Base-by-base conservation (phyloP, 306 rosid species). In the Trichosanthes truncata region DNA sequence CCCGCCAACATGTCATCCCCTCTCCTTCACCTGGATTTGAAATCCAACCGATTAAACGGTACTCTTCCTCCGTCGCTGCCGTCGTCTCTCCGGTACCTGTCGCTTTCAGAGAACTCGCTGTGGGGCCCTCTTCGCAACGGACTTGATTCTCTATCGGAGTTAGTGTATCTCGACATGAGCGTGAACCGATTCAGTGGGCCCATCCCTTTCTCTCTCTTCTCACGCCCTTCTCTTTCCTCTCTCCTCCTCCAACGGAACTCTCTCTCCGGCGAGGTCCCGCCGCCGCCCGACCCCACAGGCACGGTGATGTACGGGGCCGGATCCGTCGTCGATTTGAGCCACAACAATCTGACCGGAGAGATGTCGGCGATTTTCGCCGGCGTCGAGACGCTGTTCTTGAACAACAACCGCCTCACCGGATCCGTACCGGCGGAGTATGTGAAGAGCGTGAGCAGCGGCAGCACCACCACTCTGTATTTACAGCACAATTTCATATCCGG, bases 271-370 rank as follows among this genome's bases (percentile, higher is more conserved):
- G 76, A 85, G 84, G 82, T 92, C 84, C 90, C 51, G 4, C 40
- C 41, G 41, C 3, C 0, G 63, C 48, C 52, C 17, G 73, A 8
- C 43, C 77, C 80, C 55, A 45, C 13, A 12, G 12, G 9, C 10
- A 15, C 87, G 25, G 12, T 66, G 4, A 26, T 41, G 40, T 87
- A 84, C 84, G 92, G 86, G 2, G 78, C 75, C 45, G 93, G 93
- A 4, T 87, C 97, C 3, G 65, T 78, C 48, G 89, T 92, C 15
- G 97, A 92, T 81, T 59, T 92, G 76, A 92, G 97, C 79, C 96
- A 92, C 38, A 92, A 92, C 56, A 46, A 26, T 11, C 55, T 92
- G 0, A 77, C 81, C 0, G 96, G 97, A 20, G 86, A 86, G 79
- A n/a, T 92, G 8, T 80, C 96, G 0, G 51, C 81, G 52, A 82